Conservation (phyloP, 257 asterid species). For the Echites panduratus region DNA sequence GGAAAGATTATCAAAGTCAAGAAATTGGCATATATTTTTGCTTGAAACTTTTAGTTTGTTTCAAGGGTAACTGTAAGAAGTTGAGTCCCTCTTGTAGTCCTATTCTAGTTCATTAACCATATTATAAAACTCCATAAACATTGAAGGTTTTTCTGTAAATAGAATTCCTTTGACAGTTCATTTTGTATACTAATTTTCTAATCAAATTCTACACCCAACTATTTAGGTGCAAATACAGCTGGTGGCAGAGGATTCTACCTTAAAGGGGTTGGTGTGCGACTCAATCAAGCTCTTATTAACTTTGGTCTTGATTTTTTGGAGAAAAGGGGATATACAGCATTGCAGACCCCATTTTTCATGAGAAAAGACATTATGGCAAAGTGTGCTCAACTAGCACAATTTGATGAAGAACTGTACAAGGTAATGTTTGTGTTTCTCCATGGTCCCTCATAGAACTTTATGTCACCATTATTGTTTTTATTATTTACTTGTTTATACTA, state of each 20-base stretch:
- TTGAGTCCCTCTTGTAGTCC: background rate
- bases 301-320: conserved; percentile 65
- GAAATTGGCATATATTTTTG: background rate
- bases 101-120: background rate
- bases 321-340: conserved; percentile 47
- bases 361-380: conserved; percentile 85
- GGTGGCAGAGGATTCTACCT: conserved; percentile 91
- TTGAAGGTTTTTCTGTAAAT: background rate
- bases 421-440: conserved; percentile 21
- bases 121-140: background rate
- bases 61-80: background rate
- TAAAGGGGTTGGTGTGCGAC: conserved; percentile 76
- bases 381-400: conserved; percentile 93
- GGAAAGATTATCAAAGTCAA: background rate
- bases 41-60: background rate
- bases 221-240: conserved; percentile 72
- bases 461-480: background rate
- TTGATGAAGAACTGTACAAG: conserved; percentile 96
- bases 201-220: conserved; percentile 9
- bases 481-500: background rate
- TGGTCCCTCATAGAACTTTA: background rate
- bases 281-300: conserved; percentile 77
- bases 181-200: conserved; percentile 7
- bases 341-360: conserved; percentile 92
- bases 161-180: background rate